These are phyloP conservation scores for Wickerhamomyces subpelliculosus DNA, from an alignment of 805 yeast species.

Conservation along the genomic window DNA sequence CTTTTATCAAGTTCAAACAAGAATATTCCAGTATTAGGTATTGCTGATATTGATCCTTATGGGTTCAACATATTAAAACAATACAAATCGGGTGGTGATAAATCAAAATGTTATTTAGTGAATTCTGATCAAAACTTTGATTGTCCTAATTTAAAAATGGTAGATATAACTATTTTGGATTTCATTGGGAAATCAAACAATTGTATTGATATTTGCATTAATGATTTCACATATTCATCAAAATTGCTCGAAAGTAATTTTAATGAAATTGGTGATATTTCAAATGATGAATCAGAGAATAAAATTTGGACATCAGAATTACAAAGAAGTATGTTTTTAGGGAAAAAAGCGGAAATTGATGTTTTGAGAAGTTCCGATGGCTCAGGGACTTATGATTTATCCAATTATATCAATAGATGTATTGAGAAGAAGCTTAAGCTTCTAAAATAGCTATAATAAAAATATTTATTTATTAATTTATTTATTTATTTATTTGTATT, in stretches of 20 bases:
- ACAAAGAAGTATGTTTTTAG: conserved; percentile 49
- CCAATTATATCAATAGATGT: too few relatives aligned
- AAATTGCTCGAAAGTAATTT: conserved; percentile 14
- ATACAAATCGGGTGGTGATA: conserved; percentile 25
- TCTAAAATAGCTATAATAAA: too few relatives aligned
- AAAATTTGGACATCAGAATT: conserved; percentile 33
- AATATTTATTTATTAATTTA: too few relatives aligned
- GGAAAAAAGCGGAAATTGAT: conserved; percentile 58
- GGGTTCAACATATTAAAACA: conserved; percentile 53
- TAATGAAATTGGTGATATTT: background rate
- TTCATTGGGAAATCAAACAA: conserved; percentile 9
- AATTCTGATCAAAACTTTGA: background rate
- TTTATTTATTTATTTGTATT: too few relatives aligned
- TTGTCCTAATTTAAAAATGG: conserved; percentile 9
- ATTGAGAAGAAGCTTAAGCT: too few relatives aligned
- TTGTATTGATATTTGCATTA: conserved; percentile 14
- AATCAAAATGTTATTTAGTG: background rate
- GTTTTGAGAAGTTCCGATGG: too few relatives aligned
- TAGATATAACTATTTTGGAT: conserved; percentile 14
- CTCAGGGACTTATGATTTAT: too few relatives aligned
- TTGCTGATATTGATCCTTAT: conserved; percentile 62
- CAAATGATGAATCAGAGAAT: background rate
- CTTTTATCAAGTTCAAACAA: conserved; percentile 19
- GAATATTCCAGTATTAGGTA: conserved; percentile 31
- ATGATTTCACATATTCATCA: conserved; percentile 23